Percentiles rank a stretch among this genome's conserved stretches.
Evolutionary conservation across 495 filamentous ascomycete species (phyloP).

Genomic region (Penicillium atrosanguineum): DNA sequence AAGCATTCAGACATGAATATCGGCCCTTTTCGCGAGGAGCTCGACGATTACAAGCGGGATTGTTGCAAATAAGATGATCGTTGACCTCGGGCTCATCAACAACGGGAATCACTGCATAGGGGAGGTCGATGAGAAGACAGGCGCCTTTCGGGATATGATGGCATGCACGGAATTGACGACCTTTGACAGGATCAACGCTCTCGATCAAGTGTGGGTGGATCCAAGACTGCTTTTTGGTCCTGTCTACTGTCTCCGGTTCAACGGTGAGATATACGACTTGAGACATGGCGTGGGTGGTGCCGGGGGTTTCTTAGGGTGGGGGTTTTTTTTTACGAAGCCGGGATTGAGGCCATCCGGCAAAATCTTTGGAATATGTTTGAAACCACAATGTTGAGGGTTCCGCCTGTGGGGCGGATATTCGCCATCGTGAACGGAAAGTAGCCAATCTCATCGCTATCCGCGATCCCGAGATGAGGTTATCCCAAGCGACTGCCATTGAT

Average conservation of each 20-base stretch:
- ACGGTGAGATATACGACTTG: constrained; percentile 23
- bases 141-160: constrained; percentile 26
- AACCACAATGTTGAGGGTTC: constrained; percentile 10
- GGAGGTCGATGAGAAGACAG: constrained; percentile 32
- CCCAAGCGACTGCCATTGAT: constrained; percentile 21
- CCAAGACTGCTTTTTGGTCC: constrained; percentile 20
- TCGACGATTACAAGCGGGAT: constrained; percentile 29
- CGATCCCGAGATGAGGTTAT: constrained; percentile 22
- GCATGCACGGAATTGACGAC: constrained; percentile 35
- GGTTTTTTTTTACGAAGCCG: neutral
- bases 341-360: constrained; percentile 5
- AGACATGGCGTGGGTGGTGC: constrained; percentile 19
- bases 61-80: constrained; percentile 34
- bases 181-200: constrained; percentile 31
- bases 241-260: constrained; percentile 13
- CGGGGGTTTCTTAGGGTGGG: neutral
- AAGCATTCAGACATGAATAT: constrained; percentile 24
- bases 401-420: constrained; percentile 15
- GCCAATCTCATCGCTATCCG: constrained; percentile 13
- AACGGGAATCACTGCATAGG: constrained; percentile 36
- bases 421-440: constrained; percentile 3
- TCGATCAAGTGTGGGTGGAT: constrained; percentile 36
- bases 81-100: constrained; percentile 25
- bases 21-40: constrained; percentile 11
- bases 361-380: constrained; percentile 5